These are phyloP conservation scores for Dendrobium huoshanense DNA, from an alignment of 106 monocot species.

Conservation along the genomic window DNA sequence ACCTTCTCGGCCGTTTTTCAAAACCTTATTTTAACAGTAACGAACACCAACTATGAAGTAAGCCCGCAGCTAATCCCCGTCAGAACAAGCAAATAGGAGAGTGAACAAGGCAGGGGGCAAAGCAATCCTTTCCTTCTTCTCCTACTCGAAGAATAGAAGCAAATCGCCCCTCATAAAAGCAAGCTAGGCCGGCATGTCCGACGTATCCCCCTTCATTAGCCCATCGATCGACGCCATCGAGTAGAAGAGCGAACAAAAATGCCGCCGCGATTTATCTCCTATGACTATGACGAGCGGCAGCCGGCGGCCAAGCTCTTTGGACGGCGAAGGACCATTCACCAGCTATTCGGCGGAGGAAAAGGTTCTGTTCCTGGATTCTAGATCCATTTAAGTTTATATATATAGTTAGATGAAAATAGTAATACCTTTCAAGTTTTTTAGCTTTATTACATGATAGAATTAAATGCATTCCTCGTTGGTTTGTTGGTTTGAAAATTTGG, in stretches of 20 bases:
- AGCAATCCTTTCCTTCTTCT: constrained; percentile 17
- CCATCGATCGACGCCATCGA: background rate
- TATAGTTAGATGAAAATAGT: no score
- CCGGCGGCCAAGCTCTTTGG: constrained; percentile 8
- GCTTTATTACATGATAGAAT: no score
- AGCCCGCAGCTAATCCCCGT: no score
- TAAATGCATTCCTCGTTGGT: no score
- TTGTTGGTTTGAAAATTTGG: no score
- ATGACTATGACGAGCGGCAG: background rate
- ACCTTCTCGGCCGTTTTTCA: no score
- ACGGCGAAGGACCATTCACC: constrained; percentile 4
- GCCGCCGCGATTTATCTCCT: background rate
- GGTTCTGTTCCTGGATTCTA: background rate
- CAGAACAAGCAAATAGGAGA: background rate
- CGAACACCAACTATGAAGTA: no score
- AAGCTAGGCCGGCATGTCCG: background rate
- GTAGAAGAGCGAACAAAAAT: background rate
- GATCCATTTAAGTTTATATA: no score
- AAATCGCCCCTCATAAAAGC: background rate
- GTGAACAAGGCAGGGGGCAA: background rate
- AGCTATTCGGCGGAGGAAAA: constrained; percentile 18
- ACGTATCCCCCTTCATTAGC: background rate
- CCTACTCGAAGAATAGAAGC: background rate
- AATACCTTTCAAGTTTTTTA: no score
- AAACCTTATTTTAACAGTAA: no score